Percentiles rank a stretch among this genome's conserved stretches.
Evolutionary conservation across 2,329 filamentous ascomycete genomes (phyloP).

Genomic region (Cyanodermella asteris): DNA sequence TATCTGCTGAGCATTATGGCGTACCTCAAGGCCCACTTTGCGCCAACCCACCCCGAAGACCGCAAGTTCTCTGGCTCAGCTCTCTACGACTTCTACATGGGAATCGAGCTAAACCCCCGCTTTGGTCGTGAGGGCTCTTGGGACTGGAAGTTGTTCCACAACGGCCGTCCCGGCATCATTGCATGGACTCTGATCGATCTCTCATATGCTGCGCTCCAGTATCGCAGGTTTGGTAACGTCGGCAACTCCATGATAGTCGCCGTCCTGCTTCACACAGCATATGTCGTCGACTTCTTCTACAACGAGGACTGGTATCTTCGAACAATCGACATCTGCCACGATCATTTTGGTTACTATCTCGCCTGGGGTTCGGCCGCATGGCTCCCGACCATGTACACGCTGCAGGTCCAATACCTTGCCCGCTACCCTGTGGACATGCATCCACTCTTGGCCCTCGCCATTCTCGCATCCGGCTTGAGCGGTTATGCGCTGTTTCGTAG

Average conservation of each 20-base stretch:
- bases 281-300: conserved; percentile 27
- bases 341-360: conserved; percentile 23
- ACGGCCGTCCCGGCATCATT: conserved; percentile 26
- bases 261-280: conserved; percentile 22
- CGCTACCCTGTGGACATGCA: conserved; percentile 17
- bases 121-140: conserved; percentile 59
- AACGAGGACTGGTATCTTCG: conserved; percentile 26
- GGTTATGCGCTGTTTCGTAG: conserved; percentile 24
- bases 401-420: conserved; percentile 26
- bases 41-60: conserved; percentile 19
- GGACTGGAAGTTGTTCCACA: conserved; percentile 27
- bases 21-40: conserved; percentile 19
- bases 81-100: conserved; percentile 80
- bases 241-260: conserved; percentile 22
- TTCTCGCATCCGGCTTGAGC: conserved; percentile 14
- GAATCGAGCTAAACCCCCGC: conserved; percentile 96
- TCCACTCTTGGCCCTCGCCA: conserved; percentile 8
- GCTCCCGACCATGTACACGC: conserved; percentile 24
- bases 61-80: conserved; percentile 33
- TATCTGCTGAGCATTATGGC: conserved; percentile 14
- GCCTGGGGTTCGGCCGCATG: conserved; percentile 25
- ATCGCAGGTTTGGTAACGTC: conserved; percentile 19
- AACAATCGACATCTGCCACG: conserved; percentile 22
- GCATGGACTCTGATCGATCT: conserved; percentile 15
- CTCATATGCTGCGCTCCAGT: conserved; percentile 20